Conservation (phyloP, 768 basidiomycete genomes). For the Cubamyces lactineus region DNA sequence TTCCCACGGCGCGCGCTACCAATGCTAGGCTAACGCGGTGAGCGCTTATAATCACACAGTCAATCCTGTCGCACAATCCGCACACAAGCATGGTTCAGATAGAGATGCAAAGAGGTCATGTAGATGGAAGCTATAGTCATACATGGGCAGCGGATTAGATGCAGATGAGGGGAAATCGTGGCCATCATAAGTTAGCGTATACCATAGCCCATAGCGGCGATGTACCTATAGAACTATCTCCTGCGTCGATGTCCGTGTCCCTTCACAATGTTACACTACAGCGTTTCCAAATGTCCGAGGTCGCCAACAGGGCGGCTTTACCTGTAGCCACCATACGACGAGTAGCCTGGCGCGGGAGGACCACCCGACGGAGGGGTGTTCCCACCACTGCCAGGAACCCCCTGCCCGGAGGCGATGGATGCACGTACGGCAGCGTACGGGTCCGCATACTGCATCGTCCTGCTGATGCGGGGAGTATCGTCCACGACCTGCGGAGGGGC, state of each 20-base stretch:
- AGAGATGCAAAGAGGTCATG: constrained; percentile 3
- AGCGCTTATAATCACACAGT: not conserved
- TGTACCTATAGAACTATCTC: constrained; percentile 2
- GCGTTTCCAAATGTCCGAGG: not conserved
- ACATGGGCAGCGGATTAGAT: constrained; percentile 23
- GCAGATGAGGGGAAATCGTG: constrained; percentile 12
- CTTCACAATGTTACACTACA: constrained; percentile 11
- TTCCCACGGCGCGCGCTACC: constrained; percentile 20
- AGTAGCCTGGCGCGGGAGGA: constrained; percentile 22
- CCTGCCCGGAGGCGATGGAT: constrained; percentile 25
- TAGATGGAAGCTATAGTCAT: constrained; percentile 27
- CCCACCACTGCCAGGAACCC: constrained; percentile 3
- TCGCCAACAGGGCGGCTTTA: not conserved
- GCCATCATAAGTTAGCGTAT: constrained; percentile 28
- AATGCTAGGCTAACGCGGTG: not conserved
- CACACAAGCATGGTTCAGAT: not conserved
- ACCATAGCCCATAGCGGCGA: constrained; percentile 1
- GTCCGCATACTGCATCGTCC: constrained; percentile 92
- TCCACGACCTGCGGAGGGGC: constrained; percentile 35
- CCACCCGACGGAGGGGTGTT: constrained; percentile 18
- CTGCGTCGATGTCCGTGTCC: constrained; percentile 14
- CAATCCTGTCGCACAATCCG: too few relatives aligned
- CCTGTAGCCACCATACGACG: constrained; percentile 24
- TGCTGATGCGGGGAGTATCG: constrained; percentile 63
- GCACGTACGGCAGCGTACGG: constrained; percentile 84